These are phyloP conservation scores for Abelmoschus esculentus DNA, from an alignment of 345 rosid species.

Conservation along the genomic window DNA sequence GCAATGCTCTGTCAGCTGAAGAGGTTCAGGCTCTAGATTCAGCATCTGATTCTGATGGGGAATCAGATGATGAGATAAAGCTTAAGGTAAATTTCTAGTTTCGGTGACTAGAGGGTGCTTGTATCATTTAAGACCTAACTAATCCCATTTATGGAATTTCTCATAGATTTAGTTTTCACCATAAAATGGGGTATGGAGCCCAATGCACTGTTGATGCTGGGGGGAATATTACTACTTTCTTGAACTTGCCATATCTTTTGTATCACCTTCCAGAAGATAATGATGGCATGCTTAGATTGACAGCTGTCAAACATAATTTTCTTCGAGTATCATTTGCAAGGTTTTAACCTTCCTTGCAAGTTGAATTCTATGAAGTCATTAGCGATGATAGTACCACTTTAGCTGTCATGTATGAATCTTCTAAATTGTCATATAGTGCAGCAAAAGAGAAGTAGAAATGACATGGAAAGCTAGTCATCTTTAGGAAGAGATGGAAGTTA, in stretches of 20 bases:
- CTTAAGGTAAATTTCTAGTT: conserved; percentile 36
- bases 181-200: neutral
- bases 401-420: conserved; percentile 1
- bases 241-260: neutral
- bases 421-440: conserved; percentile 3
- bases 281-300: neutral
- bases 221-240: neutral
- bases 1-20: conserved; percentile 53
- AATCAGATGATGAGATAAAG: conserved; percentile 38
- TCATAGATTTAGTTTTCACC: neutral
- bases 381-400: conserved; percentile 3
- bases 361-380: conserved; percentile 10
- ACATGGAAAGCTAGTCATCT: conserved; percentile 6
- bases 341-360: conserved; percentile 10
- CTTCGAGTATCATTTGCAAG: conserved; percentile 14
- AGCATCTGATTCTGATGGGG: conserved; percentile 57
- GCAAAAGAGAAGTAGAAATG: neutral
- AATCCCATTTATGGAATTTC: neutral
- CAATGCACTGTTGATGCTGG: conserved; percentile 1
- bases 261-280: neutral
- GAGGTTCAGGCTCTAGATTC: conserved; percentile 35
- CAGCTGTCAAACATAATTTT: neutral
- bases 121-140: neutral
- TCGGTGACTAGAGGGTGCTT: neutral
- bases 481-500: conserved; percentile 1